phyloP scores from a whole-genome alignment of 148 eudicot species.

The Dianthus caryophyllus region DNA sequence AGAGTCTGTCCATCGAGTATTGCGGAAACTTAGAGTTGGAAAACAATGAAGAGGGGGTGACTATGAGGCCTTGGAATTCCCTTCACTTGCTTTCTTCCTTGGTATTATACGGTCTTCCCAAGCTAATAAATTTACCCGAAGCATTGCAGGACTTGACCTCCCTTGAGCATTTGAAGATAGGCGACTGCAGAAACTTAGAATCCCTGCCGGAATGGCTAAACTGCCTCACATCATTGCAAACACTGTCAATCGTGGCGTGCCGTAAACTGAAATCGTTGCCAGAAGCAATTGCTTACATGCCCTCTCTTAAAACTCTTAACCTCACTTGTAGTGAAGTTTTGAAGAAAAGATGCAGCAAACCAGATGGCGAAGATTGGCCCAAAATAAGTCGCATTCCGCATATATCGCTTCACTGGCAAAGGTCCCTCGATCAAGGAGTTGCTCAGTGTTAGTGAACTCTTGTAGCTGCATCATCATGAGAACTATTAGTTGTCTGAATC shows the following conservation, averaged over 20 bases:
- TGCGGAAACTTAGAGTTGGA: slow-evolving; percentile 1
- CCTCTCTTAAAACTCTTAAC: not conserved
- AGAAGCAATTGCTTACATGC: not conserved
- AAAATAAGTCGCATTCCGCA: not conserved
- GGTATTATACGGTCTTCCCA: not conserved
- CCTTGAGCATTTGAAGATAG: not conserved
- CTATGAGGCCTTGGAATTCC: not conserved
- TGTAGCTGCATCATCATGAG: too few species aligned
- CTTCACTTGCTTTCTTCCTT: not conserved
- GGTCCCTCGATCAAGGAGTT: too few species aligned
- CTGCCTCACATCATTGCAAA: not conserved
- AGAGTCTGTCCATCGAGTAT: not conserved
- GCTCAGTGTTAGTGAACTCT: too few species aligned
- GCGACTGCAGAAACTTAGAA: not conserved
- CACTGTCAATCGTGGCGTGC: not conserved
- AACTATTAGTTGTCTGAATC: too few species aligned
- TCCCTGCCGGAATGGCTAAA: slow-evolving; percentile 1
- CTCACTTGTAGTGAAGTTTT: not conserved
- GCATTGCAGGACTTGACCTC: slow-evolving; percentile 14
- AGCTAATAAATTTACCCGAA: slow-evolving; percentile 9
- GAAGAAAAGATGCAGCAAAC: not conserved
- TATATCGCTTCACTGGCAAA: too few species aligned
- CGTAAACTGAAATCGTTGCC: not conserved
- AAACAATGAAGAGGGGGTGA: not conserved
- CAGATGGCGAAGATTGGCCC: slow-evolving; percentile 10